Percentiles rank a stretch among this genome's conserved stretches.
phyloP scores from a whole-genome alignment of 495 filamentous ascomycete species.

The Penicillium goetzii region DNA sequence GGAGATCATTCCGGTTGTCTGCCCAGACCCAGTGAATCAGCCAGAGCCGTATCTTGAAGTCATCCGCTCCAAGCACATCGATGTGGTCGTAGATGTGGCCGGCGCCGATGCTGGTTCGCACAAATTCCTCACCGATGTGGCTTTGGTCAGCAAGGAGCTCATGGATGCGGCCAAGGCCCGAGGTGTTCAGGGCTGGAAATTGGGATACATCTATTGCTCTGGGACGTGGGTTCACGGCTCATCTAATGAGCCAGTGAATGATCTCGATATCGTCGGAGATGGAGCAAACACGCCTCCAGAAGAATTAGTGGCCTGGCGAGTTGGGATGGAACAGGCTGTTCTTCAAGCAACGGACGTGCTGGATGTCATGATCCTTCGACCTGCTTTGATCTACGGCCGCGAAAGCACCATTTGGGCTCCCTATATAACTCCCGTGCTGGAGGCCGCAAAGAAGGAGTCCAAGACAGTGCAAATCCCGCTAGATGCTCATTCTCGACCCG shows the following conservation, averaged over 20 bases:
- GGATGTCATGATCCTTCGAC: constrained; percentile 17
- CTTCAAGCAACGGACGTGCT: neutral
- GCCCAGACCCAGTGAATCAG: constrained; percentile 5
- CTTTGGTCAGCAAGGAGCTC: neutral
- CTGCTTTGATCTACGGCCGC: constrained; percentile 12
- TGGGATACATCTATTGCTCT: constrained; percentile 20
- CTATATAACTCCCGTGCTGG: constrained; percentile 6
- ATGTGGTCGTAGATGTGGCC: constrained; percentile 13
- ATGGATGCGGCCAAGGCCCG: neutral
- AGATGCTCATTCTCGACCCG: constrained; percentile 8
- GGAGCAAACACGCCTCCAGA: neutral
- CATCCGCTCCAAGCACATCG: constrained; percentile 14
- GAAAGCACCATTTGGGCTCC: constrained; percentile 14
- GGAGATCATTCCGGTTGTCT: constrained; percentile 14
- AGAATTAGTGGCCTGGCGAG: constrained; percentile 14
- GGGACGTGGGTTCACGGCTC: constrained; percentile 19
- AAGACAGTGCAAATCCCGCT: constrained; percentile 9
- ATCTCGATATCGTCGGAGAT: constrained; percentile 10
- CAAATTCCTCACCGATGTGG: constrained; percentile 5
- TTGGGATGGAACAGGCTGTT: constrained; percentile 13
- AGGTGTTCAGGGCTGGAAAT: neutral
- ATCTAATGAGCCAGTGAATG: constrained; percentile 7
- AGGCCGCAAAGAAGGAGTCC: constrained; percentile 3
- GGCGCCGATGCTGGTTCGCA: constrained; percentile 7
- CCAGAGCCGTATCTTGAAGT: constrained; percentile 1